These are phyloP conservation scores for Starmerella etchellsii DNA, from an alignment of 805 yeast species.

Conservation along the genomic window DNA sequence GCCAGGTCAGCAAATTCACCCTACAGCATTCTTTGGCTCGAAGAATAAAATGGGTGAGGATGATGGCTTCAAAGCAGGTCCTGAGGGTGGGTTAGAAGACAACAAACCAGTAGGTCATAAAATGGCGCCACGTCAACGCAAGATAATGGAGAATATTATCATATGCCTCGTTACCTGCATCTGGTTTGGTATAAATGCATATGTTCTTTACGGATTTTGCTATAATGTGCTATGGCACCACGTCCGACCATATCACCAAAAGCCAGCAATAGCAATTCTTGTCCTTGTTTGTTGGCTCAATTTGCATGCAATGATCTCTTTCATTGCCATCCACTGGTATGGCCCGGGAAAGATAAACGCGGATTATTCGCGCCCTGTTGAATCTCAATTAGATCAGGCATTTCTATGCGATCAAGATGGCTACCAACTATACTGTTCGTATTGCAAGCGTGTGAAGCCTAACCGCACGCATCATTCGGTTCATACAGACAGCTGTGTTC, in stretches of 20 bases:
- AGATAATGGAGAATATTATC: not conserved
- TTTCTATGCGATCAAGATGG: constrained; percentile 66
- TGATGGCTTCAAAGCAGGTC: constrained; percentile 6
- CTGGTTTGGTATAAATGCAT: constrained; percentile 15
- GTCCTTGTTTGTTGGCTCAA: constrained; percentile 10
- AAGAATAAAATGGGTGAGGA: no score
- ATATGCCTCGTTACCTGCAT: not conserved
- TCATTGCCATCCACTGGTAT: constrained; percentile 34
- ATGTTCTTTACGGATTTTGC: constrained; percentile 18
- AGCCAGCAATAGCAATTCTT: constrained; percentile 17
- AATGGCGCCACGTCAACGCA: no score
- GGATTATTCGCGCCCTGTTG: constrained; percentile 4
- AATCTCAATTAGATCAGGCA: constrained; percentile 15
- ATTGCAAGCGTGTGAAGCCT: constrained; percentile 52
- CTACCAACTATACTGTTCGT: constrained; percentile 60
- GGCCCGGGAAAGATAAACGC: constrained; percentile 48
- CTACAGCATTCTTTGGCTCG: no score
- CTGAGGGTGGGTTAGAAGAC: constrained; percentile 5
- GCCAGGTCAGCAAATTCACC: no score
- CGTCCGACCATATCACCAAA: constrained; percentile 5
- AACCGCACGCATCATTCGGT: constrained; percentile 62
- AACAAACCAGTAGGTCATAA: no score
- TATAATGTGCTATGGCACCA: constrained; percentile 17
- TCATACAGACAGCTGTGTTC: constrained; percentile 43
- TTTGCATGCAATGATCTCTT: constrained; percentile 23